A percentile compares a stretch with the other conserved stretches of the same genome.
phyloP scores from a whole-genome alignment of 352 stramenopile species.

The Phytophthora litchii region DNA sequence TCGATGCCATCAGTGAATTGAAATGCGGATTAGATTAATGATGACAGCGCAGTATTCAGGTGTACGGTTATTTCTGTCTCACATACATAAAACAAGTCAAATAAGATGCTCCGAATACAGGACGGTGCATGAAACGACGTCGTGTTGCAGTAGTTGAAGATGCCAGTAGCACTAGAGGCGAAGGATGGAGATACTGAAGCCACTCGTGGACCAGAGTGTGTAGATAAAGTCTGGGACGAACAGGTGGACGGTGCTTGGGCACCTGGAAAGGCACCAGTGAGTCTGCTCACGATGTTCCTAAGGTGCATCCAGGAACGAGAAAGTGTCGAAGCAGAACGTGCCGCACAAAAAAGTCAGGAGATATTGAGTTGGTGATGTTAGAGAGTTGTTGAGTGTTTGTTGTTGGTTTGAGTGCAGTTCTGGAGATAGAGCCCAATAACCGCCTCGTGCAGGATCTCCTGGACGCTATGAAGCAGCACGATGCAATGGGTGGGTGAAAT shows the following conservation, averaged over 20 bases:
- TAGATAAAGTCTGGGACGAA: slow-evolving; percentile 67
- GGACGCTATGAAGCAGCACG: slow-evolving; percentile 63
- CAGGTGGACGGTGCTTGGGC: slow-evolving; percentile 70
- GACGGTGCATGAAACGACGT: slow-evolving; percentile 25
- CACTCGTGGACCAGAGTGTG: slow-evolving; percentile 45
- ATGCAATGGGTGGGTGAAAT: slow-evolving; percentile 42
- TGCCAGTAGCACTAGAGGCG: slow-evolving; percentile 19
- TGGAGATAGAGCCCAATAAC: slow-evolving; percentile 66
- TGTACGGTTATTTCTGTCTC: neutral
- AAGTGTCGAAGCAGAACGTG: slow-evolving; percentile 51
- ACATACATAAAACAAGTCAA: slow-evolving; percentile 1
- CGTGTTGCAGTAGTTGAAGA: slow-evolving; percentile 19
- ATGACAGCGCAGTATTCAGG: slow-evolving; percentile 9
- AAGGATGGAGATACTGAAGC: slow-evolving; percentile 16
- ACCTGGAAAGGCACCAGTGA: slow-evolving; percentile 59
- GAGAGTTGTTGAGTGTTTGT: slow-evolving; percentile 2
- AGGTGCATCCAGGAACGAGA: slow-evolving; percentile 64
- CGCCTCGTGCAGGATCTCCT: slow-evolving; percentile 69
- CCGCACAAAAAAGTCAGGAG: slow-evolving; percentile 52
- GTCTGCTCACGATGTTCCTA: slow-evolving; percentile 60
- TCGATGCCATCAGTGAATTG: slow-evolving; percentile 24
- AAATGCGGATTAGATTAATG: slow-evolving; percentile 21
- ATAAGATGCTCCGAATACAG: slow-evolving; percentile 14
- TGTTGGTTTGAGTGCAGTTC: slow-evolving; percentile 39
- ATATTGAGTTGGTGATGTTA: neutral